A percentile compares a stretch with the other conserved stretches of the same genome.
phyloP scores from a whole-genome alignment of 228 moss, liverwort and hornwort genomes.

The Sphagnum fallax region DNA sequence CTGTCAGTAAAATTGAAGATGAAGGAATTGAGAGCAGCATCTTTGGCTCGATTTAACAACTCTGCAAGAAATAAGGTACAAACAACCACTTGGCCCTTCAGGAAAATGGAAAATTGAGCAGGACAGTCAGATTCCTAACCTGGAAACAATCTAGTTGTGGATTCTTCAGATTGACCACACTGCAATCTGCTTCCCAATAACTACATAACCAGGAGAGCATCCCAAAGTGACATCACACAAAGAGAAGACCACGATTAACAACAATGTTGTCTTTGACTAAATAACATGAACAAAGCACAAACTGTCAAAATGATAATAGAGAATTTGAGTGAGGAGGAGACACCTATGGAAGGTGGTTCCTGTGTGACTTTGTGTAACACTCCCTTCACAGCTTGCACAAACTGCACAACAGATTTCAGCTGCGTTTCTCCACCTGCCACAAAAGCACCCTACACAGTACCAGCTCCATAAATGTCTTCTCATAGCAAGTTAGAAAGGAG shows the following conservation, averaged over 20 bases:
- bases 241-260: no score
- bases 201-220: no score
- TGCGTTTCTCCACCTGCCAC: constrained; percentile 27
- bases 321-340: background rate
- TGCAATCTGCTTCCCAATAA: no score
- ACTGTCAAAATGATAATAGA: no score
- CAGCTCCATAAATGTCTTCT: background rate
- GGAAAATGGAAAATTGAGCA: no score
- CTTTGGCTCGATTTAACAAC: constrained; percentile 23
- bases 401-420: constrained; percentile 24
- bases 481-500: background rate
- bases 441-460: constrained; percentile 16
- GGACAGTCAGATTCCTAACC: no score
- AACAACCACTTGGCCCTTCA: background rate
- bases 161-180: no score
- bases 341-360: constrained; percentile 17
- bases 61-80: constrained; percentile 9
- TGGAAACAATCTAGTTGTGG: no score
- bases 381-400: constrained; percentile 20
- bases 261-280: no score
- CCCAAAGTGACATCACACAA: no score
- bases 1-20: constrained; percentile 34
- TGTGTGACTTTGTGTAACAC: constrained; percentile 17
- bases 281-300: no score
- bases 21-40: constrained; percentile 26